These are phyloP conservation scores for Pyrus hybrid DNA, from an alignment of 331 rosid genomes.

Conservation along the genomic window DNA sequence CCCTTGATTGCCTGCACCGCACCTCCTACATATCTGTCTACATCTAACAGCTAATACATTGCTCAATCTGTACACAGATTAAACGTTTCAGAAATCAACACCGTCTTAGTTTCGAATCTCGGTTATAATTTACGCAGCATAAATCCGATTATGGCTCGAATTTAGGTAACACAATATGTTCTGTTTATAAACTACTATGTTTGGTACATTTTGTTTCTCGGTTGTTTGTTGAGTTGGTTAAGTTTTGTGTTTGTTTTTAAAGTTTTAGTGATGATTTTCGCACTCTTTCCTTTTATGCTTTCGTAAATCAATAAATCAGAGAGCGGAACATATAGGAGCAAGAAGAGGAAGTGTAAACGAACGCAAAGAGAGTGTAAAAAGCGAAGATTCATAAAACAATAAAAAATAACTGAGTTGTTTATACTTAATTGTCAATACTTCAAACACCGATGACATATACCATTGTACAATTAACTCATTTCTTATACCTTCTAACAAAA, in stretches of 20 bases:
- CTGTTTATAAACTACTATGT: not conserved
- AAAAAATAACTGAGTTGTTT: not conserved
- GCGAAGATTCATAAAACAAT: not conserved
- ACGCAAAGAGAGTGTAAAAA: not conserved
- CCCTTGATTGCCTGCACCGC: not conserved
- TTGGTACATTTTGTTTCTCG: not conserved
- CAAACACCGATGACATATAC: conserved; percentile 4
- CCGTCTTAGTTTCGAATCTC: not conserved
- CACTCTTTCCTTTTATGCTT: not conserved
- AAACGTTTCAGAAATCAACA: not conserved
- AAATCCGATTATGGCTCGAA: not conserved
- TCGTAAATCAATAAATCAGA: no score
- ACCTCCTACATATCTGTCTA: not conserved
- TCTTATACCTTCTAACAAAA: not conserved
- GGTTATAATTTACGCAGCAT: not conserved
- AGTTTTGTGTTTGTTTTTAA: not conserved
- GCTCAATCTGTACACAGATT: not conserved
- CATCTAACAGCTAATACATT: not conserved
- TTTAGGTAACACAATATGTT: not conserved
- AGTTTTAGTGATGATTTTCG: not conserved
- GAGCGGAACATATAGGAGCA: not conserved
- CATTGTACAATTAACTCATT: conserved; percentile 13
- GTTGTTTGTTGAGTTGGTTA: not conserved
- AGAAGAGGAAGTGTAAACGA: not conserved
- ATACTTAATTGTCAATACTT: not conserved